These are phyloP conservation scores for Xylariaceae sp. DNA, from an alignment of 2,329 filamentous ascomycete species.

Conservation along the genomic window DNA sequence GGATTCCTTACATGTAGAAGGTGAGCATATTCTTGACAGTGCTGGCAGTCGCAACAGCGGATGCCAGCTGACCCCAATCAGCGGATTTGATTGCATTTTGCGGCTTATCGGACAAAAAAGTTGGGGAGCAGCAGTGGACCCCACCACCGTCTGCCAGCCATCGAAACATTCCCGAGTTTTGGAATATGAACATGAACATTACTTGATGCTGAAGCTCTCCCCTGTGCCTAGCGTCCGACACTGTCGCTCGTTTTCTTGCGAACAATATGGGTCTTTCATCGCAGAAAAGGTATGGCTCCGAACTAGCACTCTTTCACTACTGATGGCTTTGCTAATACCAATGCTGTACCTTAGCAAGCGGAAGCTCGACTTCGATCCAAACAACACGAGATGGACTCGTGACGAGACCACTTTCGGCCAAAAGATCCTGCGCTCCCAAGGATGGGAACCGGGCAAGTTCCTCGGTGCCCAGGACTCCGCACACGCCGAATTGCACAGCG, in stretches of 20 bases:
- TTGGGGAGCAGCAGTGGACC: conserved; percentile 5
- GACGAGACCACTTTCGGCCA: conserved; percentile 83
- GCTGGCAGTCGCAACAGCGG: too few species aligned
- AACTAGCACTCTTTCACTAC: background rate
- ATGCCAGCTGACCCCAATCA: too few species aligned
- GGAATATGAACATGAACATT: too few species aligned
- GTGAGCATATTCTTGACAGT: too few species aligned
- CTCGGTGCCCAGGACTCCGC: conserved; percentile 74
- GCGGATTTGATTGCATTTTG: too few species aligned
- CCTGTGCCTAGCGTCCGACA: too few species aligned
- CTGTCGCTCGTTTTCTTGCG: too few species aligned
- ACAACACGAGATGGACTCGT: conserved; percentile 90
- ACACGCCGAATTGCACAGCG: conserved; percentile 72
- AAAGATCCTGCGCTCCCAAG: conserved; percentile 80
- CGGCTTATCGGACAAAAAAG: conserved; percentile 14
- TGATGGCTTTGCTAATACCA: conserved; percentile 4
- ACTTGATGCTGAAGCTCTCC: too few species aligned
- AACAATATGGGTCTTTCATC: conserved; percentile 27
- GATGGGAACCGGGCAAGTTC: conserved; percentile 82
- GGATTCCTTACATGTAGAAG: too few species aligned
- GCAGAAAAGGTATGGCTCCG: conserved; percentile 21
- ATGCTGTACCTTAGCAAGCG: conserved; percentile 34
- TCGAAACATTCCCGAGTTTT: too few species aligned
- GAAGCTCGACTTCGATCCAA: conserved; percentile 86
- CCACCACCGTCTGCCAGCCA: background rate